A percentile compares a stretch with the other conserved stretches of the same genome.
These are phyloP conservation scores for Aspergillus amoenus DNA, from an alignment of 2,329 filamentous ascomycete species.

Conservation along the genomic window DNA sequence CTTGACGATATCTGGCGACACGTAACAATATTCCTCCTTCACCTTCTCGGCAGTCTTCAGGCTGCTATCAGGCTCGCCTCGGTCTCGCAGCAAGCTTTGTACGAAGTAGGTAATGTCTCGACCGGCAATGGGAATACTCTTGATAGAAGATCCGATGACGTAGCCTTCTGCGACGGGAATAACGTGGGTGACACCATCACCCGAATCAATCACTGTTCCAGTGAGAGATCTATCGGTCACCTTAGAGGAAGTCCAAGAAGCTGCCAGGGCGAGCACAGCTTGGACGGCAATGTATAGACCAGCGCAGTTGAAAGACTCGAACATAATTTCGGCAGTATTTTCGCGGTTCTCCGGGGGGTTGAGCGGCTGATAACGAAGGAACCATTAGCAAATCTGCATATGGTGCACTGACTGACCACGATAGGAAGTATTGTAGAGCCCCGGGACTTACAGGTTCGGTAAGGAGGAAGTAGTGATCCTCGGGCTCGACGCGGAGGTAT, in stretches of 20 bases:
- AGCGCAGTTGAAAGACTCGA: slow-evolving; percentile 99
- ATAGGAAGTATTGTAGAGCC: not conserved
- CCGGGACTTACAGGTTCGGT: slow-evolving; percentile 79
- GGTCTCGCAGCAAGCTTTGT: slow-evolving; percentile 90
- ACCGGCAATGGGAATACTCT: slow-evolving; percentile 96
- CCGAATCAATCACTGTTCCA: slow-evolving; percentile 96
- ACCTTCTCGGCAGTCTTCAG: slow-evolving; percentile 97
- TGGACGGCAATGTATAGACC: slow-evolving; percentile 98
- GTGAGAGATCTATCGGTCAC: slow-evolving; percentile 94
- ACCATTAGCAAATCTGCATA: not conserved
- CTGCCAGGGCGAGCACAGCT: slow-evolving; percentile 91
- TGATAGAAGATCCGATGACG: slow-evolving; percentile 98
- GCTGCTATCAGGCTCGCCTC: slow-evolving; percentile 93
- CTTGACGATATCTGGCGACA: slow-evolving; percentile 98
- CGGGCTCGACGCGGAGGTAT: slow-evolving; percentile 94
- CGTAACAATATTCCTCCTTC: slow-evolving; percentile 98
- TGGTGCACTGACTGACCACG: not conserved
- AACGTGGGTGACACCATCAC: slow-evolving; percentile 98
- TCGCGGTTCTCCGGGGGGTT: slow-evolving; percentile 99
- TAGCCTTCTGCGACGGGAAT: slow-evolving; percentile 98
- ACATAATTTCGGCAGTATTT: slow-evolving; percentile 99
- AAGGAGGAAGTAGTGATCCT: slow-evolving; percentile 97
- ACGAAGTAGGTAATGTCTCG: slow-evolving; percentile 99
- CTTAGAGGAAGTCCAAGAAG: slow-evolving; percentile 98
- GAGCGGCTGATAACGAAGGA: slow-evolving; percentile 63